Evolutionary conservation across 2,329 filamentous ascomycete genomes (phyloP).

Genomic region (Phaeosphaeria sp.): DNA sequence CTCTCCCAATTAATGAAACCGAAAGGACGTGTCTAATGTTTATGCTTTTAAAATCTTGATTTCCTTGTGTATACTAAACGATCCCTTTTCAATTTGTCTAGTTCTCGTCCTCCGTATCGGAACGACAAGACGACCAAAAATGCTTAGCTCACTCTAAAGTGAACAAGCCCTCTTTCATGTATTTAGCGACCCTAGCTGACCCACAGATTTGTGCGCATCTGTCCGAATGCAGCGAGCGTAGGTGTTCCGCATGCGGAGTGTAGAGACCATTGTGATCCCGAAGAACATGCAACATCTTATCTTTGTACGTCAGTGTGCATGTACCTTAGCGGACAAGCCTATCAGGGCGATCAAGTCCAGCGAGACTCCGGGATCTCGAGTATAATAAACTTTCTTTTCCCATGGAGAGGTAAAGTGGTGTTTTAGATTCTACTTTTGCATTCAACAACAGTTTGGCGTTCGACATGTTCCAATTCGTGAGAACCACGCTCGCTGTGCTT

Average conservation of each 20-base stretch:
- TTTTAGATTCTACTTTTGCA: not conserved
- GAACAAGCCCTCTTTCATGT: too few relatives aligned
- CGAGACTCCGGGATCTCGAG: not conserved
- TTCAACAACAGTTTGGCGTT: not conserved
- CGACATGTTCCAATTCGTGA: not conserved
- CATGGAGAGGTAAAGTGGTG: not conserved
- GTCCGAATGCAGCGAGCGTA: not conserved
- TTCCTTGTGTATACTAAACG: too few relatives aligned
- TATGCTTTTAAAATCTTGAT: too few relatives aligned
- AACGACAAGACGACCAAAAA: too few relatives aligned
- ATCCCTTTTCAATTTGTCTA: too few relatives aligned
- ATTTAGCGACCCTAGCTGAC: not conserved
- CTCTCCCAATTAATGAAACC: too few relatives aligned
- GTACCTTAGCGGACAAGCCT: not conserved
- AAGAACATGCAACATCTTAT: not conserved
- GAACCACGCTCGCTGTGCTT: not conserved
- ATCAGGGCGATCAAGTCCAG: not conserved
- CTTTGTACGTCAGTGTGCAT: not conserved
- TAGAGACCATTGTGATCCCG: not conserved
- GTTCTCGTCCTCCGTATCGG: too few relatives aligned
- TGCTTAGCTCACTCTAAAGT: too few relatives aligned
- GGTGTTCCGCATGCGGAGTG: not conserved
- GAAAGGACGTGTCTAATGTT: too few relatives aligned
- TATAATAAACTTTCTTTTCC: not conserved
- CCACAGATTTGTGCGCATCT: not conserved